Evolutionary conservation across 177 flowering plant genomes (phyloP), one percentile per base, ranked within the genome.

Genomic region (Vitis hybrid): DNA sequence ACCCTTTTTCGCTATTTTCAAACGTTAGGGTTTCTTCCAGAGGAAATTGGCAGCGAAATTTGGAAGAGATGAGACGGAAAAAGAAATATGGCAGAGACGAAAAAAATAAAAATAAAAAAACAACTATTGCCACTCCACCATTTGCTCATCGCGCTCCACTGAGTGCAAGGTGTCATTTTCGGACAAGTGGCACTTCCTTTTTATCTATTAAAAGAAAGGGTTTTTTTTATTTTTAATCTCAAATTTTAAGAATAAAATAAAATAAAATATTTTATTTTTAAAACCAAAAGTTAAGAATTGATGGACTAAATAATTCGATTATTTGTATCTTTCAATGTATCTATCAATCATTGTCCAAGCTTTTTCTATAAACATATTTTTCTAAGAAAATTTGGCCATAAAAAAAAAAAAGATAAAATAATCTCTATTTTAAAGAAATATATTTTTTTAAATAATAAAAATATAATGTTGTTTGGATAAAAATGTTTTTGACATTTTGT

Each of bases 1-100:
- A 11, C 9, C 15, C 58, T n/a, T 21, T 66, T 9, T 62, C 11
- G 2, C 46, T n/a, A 10, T 4, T 21, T 14, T 20, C 51, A 63
- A 68, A 49, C n/a, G 41, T 18, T 64, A 69, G 69, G 76, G 71
- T 71, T 71, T 55, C 59, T 11, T 65, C 4, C 3, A 14, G 21
- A 17, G 27, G 7, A 3, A 10, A 9, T 18, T 9, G 15, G 15
- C 7, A 21, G 52, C 32, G 30, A 12, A 57, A 32, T 14, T 52
- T 12, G 20, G 58, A 67, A 1, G 46, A 41, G 46, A 41, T 41
- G 60, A 62, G 50, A 58, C 41, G 24, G 41, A 15, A 50, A 56
- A 64, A 30, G 68, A 54, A 62, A 17, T 10, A 55, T 11, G 58
- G n/a, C 27, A 52, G 14, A 11, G 54, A 53, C 15, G 55, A 20